Conservation (phyloP, 1,139 yeast species). For the Hyphopichia buzzinii region DNA sequence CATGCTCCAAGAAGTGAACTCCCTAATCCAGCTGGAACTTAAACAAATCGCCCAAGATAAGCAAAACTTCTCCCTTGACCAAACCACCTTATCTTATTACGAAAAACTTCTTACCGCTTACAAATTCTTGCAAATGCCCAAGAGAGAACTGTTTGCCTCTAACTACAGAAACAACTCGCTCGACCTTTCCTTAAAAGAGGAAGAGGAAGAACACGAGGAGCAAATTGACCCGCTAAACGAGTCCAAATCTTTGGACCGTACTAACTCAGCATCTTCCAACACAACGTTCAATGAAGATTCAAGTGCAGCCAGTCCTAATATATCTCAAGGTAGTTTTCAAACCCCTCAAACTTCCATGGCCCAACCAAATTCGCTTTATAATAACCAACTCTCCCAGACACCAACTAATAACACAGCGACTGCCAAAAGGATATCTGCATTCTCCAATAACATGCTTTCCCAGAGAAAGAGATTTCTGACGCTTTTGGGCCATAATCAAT, state of each 20-base stretch:
- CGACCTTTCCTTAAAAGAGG: slow-evolving; percentile 11
- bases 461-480: slow-evolving; percentile 27
- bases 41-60: slow-evolving; percentile 5
- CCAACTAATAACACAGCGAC: slow-evolving; percentile 7
- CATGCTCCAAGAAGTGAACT: slow-evolving; percentile 34
- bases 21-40: slow-evolving; percentile 29
- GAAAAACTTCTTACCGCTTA: slow-evolving; percentile 37
- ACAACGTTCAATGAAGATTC: background rate
- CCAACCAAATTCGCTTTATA: too few relatives aligned
- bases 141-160: slow-evolving; percentile 1
- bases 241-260: slow-evolving; percentile 1
- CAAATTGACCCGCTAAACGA: slow-evolving; percentile 1
- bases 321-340: background rate
- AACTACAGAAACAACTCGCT: slow-evolving; percentile 2
- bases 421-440: slow-evolving; percentile 13
- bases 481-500: slow-evolving; percentile 16
- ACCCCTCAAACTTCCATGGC: background rate
- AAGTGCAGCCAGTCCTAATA: background rate
- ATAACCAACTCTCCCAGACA: slow-evolving; percentile 4
- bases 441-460: slow-evolving; percentile 15
- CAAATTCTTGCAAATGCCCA: slow-evolving; percentile 31
- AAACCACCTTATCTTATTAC: slow-evolving; percentile 31
- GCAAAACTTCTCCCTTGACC: slow-evolving; percentile 20
- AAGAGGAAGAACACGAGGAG: slow-evolving; percentile 17
- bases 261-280: slow-evolving; percentile 1